These are phyloP conservation scores for Fusarium subglutinans DNA, from an alignment of 2,329 filamentous ascomycete genomes.

Conservation along the genomic window DNA sequence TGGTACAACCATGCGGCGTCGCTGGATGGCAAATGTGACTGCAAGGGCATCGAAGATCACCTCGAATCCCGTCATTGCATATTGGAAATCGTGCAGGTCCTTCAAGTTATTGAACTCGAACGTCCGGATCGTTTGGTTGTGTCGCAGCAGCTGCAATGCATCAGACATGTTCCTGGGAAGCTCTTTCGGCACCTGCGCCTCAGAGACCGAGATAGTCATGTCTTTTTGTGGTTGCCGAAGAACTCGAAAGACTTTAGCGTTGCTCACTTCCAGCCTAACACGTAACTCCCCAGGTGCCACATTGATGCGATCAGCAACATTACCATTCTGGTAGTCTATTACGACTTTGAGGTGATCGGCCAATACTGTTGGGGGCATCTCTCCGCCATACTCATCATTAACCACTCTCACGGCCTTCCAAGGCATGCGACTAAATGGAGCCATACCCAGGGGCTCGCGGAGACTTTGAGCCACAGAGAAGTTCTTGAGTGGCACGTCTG, in stretches of 20 bases:
- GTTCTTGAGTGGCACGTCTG: constrained; percentile 72
- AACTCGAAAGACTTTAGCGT: constrained; percentile 70
- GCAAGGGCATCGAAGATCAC: constrained; percentile 80
- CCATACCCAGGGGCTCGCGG: constrained; percentile 59
- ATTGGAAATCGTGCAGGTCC: constrained; percentile 82
- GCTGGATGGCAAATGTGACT: constrained; percentile 80
- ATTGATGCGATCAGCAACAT: constrained; percentile 85
- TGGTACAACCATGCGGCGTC: constrained; percentile 87
- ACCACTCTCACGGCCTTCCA: constrained; percentile 78
- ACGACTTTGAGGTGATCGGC: constrained; percentile 81
- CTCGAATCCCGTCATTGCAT: constrained; percentile 80
- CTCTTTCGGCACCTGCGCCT: constrained; percentile 70
- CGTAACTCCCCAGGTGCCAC: constrained; percentile 79
- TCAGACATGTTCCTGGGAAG: constrained; percentile 69
- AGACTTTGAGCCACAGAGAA: constrained; percentile 69
- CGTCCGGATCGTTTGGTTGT: constrained; percentile 73
- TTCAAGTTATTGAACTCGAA: constrained; percentile 72
- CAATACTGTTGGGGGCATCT: constrained; percentile 73
- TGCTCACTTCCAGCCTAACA: constrained; percentile 70
- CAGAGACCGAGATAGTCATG: constrained; percentile 78
- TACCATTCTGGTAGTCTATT: constrained; percentile 78
- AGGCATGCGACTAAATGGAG: constrained; percentile 60
- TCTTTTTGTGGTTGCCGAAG: constrained; percentile 80
- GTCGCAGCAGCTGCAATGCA: constrained; percentile 67
- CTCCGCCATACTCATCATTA: constrained; percentile 72